These are phyloP conservation scores for Wallacemonas collosoma DNA, from an alignment of 208 protist species.

Conservation along the genomic window DNA sequence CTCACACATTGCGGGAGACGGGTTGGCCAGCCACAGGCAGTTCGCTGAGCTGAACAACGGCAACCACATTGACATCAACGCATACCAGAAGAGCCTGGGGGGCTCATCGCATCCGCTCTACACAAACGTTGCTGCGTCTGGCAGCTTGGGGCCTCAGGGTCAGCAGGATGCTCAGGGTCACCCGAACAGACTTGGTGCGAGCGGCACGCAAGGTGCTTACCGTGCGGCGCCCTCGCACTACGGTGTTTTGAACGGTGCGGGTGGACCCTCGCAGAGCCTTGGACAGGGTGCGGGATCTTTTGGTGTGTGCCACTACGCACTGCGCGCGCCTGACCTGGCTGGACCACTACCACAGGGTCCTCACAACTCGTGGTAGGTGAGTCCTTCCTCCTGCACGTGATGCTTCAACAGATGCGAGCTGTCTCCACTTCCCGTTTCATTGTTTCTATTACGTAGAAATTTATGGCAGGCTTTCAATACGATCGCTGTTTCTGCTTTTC, in stretches of 20 bases:
- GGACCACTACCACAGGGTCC: background rate
- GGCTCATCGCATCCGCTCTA: too few species aligned
- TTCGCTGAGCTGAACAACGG: background rate
- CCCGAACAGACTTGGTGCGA: background rate
- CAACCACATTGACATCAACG: background rate
- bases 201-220: background rate
- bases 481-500: background rate
- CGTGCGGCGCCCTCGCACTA: background rate
- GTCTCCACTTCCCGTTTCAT: too few species aligned
- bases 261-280: background rate
- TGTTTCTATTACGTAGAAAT: too few species aligned
- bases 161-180: background rate
- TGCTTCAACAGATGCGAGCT: too few species aligned
- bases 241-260: background rate
- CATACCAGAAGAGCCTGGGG: too few species aligned
- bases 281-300: background rate
- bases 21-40: background rate
- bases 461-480: background rate
- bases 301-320: background rate
- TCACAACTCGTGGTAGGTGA: background rate
- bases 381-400: background rate
- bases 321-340: background rate
- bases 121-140: too few species aligned
- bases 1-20: background rate
- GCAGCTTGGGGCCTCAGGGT: too few species aligned